Evolutionary conservation across 495 filamentous ascomycete genomes (phyloP).

Genomic region (Cenococcum geophilum): DNA sequence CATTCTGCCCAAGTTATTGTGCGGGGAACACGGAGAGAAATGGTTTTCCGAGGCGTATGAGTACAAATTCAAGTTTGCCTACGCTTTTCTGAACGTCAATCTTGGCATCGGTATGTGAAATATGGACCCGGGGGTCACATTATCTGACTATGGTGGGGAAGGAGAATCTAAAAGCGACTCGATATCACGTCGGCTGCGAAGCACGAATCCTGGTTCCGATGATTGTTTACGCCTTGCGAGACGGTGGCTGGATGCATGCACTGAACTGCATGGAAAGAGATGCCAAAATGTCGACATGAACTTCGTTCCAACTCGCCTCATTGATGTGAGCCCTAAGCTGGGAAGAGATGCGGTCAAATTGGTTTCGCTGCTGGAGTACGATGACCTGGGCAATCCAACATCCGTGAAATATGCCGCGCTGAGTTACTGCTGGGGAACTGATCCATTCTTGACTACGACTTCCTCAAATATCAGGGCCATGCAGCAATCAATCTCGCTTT

Average conservation of each 20-base stretch:
- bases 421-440: constrained; percentile 7
- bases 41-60: background rate
- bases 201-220: background rate
- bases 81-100: background rate
- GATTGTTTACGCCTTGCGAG: background rate
- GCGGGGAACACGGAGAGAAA: background rate
- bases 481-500: background rate
- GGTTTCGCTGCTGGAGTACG: background rate
- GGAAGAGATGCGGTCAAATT: background rate
- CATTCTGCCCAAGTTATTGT: background rate
- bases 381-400: background rate
- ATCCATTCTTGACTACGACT: background rate
- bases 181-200: background rate
- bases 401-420: constrained; percentile 5
- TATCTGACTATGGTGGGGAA: background rate
- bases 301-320: constrained; percentile 8
- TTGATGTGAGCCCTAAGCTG: background rate
- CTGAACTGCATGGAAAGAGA: background rate
- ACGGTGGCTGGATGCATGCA: background rate
- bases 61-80: background rate
- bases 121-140: background rate
- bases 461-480: background rate
- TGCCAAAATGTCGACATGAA: constrained; percentile 3
- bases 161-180: background rate
- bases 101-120: background rate